A percentile compares a stretch with the other conserved stretches of the same genome.
phyloP scores from a whole-genome alignment of 2,329 filamentous ascomycete species.

The Diplodia scrobiculata region DNA sequence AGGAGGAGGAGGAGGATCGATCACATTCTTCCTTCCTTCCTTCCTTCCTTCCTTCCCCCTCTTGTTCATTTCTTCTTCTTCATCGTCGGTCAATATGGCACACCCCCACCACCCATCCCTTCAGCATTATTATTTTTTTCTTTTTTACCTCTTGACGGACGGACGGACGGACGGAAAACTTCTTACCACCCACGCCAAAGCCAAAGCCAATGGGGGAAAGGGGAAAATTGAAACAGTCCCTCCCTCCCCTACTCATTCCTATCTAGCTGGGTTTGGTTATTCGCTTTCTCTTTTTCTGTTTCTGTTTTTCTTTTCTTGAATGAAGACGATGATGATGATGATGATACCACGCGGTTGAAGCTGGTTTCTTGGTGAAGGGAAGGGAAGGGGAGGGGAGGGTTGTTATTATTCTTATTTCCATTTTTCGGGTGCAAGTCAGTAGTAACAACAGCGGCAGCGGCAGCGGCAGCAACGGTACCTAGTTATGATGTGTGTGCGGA shows the following conservation, averaged over 20 bases:
- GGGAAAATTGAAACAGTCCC: neutral
- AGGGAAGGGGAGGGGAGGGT: neutral
- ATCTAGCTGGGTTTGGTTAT: neutral
- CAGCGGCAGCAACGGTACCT: neutral
- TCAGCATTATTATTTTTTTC: too few species aligned
- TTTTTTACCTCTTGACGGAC: too few species aligned
- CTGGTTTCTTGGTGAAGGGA: slow-evolving; percentile 1
- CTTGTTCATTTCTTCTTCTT: too few species aligned
- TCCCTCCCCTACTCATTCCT: too few species aligned
- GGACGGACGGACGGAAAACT: too few species aligned
- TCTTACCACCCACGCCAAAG: too few species aligned
- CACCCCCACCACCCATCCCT: too few species aligned
- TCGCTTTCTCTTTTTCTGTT: neutral
- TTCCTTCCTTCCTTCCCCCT: too few species aligned
- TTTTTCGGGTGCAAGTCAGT: neutral
- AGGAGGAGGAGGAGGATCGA: neutral
- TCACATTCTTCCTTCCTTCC: too few species aligned
- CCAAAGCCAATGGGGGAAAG: too few species aligned
- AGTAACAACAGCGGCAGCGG: neutral
- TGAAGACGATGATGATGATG: too few species aligned
- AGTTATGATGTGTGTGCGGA: neutral
- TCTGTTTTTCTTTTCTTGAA: neutral
- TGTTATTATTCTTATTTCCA: neutral
- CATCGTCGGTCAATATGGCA: too few species aligned
- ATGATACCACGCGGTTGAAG: slow-evolving; percentile 25